Evolutionary conservation across 2,329 filamentous ascomycete species (phyloP), one percentile per base, ranked within the genome.

Genomic region (Fusarium sublunatum): DNA sequence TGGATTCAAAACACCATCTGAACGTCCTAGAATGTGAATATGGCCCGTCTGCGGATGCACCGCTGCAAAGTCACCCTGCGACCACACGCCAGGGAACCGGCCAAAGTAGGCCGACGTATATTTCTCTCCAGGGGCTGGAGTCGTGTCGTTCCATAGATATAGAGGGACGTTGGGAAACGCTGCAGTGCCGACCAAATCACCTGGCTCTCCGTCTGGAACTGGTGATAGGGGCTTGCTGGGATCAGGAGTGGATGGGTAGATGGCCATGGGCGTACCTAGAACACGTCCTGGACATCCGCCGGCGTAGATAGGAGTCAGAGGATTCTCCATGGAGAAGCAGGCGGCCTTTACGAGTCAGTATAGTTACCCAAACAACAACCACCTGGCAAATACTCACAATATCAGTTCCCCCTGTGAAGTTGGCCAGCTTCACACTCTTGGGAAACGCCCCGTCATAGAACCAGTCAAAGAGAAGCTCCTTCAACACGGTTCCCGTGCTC

Each of bases 401-500:
- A 72, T 94, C 91, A 3, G 91, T 94, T 1, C 91, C 91, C 5
- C 91, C 91, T 1, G 88, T 89, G 34, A 93, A 88, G 72, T 93
- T 94, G 26, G 78, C 82, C 2, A 96, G 79, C 24, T 92, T 91
- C 0, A 88, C 84, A 41, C 81, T 78, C 1, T 79, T 60, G 0
- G 91, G 89, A 72, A 96, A 96, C 0, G 82, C 91, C 7, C 81
- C 77, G 65, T 92, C 88, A 72, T 93, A 78, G 81, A 91, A 80
- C 91, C 92, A 96, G 71, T 92, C 88, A 71, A 93, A 94, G 31
- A 92, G 79, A 35, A 89, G 85, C 44, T 93, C 87, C 0, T 90
- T 86, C 3, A 95, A 81, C 0, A 95, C 91, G 91, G 94, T 94
- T 4, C 92, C 92, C 0, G 92, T 96, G 48, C 85, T 89, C 1